phyloP scores from a whole-genome alignment of 2,329 filamentous ascomycete genomes.

The Orbilia brochopaga region DNA sequence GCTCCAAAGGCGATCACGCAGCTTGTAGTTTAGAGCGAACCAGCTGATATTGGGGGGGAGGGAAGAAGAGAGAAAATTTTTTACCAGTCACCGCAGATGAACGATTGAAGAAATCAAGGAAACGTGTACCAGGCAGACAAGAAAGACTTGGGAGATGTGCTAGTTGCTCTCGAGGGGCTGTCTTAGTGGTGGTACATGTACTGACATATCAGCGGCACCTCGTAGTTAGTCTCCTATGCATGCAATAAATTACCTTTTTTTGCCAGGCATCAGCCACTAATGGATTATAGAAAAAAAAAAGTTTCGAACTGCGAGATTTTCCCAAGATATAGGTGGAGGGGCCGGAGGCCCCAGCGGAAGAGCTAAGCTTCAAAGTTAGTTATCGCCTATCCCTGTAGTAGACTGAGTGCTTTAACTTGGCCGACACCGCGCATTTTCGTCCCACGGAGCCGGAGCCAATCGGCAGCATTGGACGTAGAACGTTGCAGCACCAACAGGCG shows the following conservation, averaged over 20 bases:
- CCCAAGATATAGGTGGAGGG: neutral
- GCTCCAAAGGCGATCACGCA: neutral
- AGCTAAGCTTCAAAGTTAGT: slow-evolving; percentile 1
- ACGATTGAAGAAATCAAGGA: neutral
- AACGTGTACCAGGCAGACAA: neutral
- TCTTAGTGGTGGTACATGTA: neutral
- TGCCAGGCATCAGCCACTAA: no score
- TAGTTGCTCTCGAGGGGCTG: neutral
- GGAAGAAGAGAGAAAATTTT: neutral
- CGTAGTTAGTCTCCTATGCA: neutral
- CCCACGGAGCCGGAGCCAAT: slow-evolving; percentile 26
- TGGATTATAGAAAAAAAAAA: neutral
- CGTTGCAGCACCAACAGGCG: slow-evolving; percentile 39
- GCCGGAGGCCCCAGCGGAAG: slow-evolving; percentile 4
- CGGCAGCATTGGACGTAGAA: slow-evolving; percentile 35
- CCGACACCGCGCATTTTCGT: neutral
- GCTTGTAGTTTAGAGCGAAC: neutral
- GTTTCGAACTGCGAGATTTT: neutral
- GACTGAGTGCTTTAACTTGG: neutral
- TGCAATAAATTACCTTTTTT: no score
- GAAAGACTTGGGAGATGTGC: neutral
- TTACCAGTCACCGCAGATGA: neutral
- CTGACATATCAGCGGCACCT: neutral
- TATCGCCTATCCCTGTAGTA: neutral
- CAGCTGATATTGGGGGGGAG: neutral